Percentiles rank a stretch among this genome's conserved stretches.
These are phyloP conservation scores for Sarcomyxa edulis DNA, from an alignment of 768 basidiomycete genomes.

Conservation along the genomic window DNA sequence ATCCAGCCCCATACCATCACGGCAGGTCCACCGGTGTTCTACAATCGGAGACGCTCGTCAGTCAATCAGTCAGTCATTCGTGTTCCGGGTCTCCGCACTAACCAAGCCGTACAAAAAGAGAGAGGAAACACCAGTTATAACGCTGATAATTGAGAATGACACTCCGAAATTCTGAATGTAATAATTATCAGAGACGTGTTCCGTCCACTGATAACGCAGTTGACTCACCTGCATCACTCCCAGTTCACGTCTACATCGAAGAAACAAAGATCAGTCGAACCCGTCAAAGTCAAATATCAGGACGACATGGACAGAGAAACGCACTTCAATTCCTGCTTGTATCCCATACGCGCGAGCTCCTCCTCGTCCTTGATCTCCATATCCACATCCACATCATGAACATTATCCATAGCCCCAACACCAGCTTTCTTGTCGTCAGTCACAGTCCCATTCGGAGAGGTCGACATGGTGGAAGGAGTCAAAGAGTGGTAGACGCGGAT, in stretches of 20 bases:
- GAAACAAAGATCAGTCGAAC: neutral
- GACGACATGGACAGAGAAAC: conserved; percentile 11
- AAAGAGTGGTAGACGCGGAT: no score
- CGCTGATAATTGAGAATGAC: conserved; percentile 73
- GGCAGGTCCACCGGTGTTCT: conserved; percentile 72
- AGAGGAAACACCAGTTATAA: conserved; percentile 69
- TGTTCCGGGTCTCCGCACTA: no score
- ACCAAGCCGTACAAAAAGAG: conserved; percentile 67
- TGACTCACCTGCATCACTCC: conserved; percentile 53
- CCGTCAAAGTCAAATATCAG: no score
- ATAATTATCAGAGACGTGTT: conserved; percentile 11
- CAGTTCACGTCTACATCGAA: conserved; percentile 46
- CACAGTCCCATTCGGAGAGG: no score
- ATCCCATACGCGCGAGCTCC: conserved; percentile 65
- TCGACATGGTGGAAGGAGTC: no score
- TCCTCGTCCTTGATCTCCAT: conserved; percentile 50
- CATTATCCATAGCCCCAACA: no score
- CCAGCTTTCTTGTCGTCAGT: no score
- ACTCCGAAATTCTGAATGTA: conserved; percentile 58
- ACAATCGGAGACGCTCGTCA: no score
- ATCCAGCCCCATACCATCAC: conserved; percentile 81
- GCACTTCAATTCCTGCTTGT: conserved; percentile 64
- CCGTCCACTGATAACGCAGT: neutral
- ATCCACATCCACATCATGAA: no score
- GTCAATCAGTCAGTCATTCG: no score